Conservation (phyloP, 2,329 filamentous ascomycete species). For the Thelonectria blattea region DNA sequence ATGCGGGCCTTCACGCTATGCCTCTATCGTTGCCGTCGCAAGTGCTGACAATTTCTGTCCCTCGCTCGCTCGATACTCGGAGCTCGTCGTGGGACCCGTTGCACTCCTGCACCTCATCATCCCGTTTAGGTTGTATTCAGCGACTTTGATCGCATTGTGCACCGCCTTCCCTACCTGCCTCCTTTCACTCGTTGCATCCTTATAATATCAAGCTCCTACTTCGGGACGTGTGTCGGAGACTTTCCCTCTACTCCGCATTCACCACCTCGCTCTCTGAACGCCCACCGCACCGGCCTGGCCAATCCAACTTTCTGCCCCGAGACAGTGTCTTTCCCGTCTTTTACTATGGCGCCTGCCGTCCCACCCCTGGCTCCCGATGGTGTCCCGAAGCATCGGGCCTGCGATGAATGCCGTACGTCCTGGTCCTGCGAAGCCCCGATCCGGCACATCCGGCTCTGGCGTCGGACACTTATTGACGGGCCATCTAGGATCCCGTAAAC, state of each 20-base stretch:
- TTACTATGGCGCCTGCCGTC: constrained; percentile 31
- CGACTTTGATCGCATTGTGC: not conserved
- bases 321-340: not conserved
- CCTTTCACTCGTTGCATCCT: not conserved
- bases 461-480: constrained; percentile 39
- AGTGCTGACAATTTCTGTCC: constrained; percentile 15
- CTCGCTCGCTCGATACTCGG: constrained; percentile 6
- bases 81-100: constrained; percentile 12
- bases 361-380: constrained; percentile 19
- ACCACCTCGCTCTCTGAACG: not conserved
- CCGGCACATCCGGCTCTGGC: constrained; percentile 10
- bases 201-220: constrained; percentile 24
- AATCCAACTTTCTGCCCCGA: constrained; percentile 2
- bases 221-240: constrained; percentile 17
- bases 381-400: constrained; percentile 63
- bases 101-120: constrained; percentile 9
- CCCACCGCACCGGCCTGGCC: not conserved
- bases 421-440: constrained; percentile 1
- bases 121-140: constrained; percentile 13
- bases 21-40: constrained; percentile 2
- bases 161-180: not conserved
- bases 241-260: constrained; percentile 15
- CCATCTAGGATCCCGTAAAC: constrained; percentile 62
- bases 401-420: constrained; percentile 70
- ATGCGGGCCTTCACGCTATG: constrained; percentile 13